A percentile compares a stretch with the other conserved stretches of the same genome.
These are phyloP conservation scores for Ascochyta rabiei DNA, from an alignment of 2,329 filamentous ascomycete genomes.

Conservation along the genomic window DNA sequence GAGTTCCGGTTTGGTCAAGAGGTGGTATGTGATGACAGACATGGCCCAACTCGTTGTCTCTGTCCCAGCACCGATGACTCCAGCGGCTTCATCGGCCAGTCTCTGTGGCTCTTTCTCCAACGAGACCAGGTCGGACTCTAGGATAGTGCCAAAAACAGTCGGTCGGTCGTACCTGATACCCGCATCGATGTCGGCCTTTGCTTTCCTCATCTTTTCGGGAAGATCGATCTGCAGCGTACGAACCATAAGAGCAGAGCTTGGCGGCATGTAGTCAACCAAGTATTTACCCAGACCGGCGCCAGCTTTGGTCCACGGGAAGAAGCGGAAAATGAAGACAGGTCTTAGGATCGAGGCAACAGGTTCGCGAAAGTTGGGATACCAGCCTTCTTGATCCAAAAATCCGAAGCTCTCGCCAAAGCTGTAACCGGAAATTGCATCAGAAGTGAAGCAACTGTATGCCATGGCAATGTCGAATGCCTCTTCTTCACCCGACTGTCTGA, in stretches of 20 bases:
- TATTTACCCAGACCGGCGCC: conserved; percentile 24
- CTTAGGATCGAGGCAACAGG: conserved; percentile 23
- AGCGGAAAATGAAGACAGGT: conserved; percentile 34
- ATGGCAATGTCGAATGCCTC: conserved; percentile 31
- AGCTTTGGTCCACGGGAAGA: conserved; percentile 32
- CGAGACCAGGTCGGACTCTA: conserved; percentile 21
- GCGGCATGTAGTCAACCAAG: conserved; percentile 28
- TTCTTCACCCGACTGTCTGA: conserved; percentile 23
- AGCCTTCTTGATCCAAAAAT: conserved; percentile 31
- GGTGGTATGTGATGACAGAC: conserved; percentile 37
- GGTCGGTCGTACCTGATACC: conserved; percentile 33
- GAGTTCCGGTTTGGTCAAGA: conserved; percentile 31
- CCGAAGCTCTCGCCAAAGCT: conserved; percentile 34
- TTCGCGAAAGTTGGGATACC: conserved; percentile 36
- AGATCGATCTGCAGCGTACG: conserved; percentile 37
- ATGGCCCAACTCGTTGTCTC: conserved; percentile 42
- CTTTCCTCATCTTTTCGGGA: conserved; percentile 26
- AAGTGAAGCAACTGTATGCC: conserved; percentile 37
- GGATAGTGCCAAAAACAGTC: conserved; percentile 30
- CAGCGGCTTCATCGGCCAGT: conserved; percentile 40
- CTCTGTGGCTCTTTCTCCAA: conserved; percentile 33
- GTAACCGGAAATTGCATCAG: conserved; percentile 32
- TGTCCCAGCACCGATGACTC: conserved; percentile 43
- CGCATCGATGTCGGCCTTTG: conserved; percentile 29
- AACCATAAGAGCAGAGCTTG: conserved; percentile 26